Conservation (phyloP, 768 basidiomycete species). For the Lentinus tigrinus region DNA sequence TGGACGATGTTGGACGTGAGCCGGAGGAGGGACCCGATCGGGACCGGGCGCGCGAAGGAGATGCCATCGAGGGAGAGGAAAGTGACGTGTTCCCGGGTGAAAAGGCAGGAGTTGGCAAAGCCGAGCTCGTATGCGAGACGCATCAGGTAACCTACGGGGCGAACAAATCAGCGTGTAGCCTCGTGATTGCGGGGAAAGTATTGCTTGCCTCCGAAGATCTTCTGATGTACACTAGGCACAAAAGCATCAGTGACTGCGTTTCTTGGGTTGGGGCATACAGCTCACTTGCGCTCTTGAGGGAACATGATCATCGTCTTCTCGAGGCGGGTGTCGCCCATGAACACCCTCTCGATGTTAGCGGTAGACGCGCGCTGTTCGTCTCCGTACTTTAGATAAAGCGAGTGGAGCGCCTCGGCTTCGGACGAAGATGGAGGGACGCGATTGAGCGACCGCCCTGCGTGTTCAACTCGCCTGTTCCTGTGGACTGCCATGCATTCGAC, state of each 20-base stretch:
- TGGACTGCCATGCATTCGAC: conserved; percentile 41
- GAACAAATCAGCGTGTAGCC: neutral
- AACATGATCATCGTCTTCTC: conserved; percentile 79
- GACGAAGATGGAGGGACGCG: conserved; percentile 71
- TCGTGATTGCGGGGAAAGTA: neutral
- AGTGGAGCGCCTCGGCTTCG: conserved; percentile 69
- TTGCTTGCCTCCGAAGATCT: conserved; percentile 69
- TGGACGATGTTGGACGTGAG: conserved; percentile 71
- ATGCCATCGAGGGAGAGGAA: conserved; percentile 82
- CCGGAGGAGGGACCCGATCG: conserved; percentile 79
- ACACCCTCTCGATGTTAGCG: conserved; percentile 46
- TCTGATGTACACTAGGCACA: conserved; percentile 68
- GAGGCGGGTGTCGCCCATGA: conserved; percentile 72
- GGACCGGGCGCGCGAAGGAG: conserved; percentile 76
- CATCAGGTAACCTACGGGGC: conserved; percentile 46
- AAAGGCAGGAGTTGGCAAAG: conserved; percentile 67
- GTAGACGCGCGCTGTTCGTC: conserved; percentile 36
- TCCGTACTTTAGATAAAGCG: conserved; percentile 62
- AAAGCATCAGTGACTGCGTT: too few species aligned
- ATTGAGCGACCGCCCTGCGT: conserved; percentile 57
- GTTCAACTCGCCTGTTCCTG: conserved; percentile 54
- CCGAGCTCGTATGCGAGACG: conserved; percentile 79
- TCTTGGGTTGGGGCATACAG: too few species aligned
- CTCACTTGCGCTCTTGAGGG: conserved; percentile 81
- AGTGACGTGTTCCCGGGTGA: conserved; percentile 62